These are phyloP conservation scores for Magnaporthiopsis poae DNA, from an alignment of 2,329 filamentous ascomycete genomes.

Conservation along the genomic window DNA sequence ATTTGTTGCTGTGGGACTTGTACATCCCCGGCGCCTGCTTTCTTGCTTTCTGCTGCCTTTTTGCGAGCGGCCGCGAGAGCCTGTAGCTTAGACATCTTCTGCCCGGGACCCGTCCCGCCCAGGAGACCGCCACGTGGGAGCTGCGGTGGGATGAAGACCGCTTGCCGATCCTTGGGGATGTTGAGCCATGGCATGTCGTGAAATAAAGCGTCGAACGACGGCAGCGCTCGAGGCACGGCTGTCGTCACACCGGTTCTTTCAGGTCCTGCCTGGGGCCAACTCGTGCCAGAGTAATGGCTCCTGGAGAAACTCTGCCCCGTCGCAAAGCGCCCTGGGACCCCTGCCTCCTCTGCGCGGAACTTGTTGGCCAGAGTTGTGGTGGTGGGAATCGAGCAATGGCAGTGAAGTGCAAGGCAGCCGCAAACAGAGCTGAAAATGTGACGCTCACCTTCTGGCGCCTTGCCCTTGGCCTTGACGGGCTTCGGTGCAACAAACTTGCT, in stretches of 20 bases:
- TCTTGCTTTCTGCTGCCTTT: conserved; percentile 58
- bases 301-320: neutral
- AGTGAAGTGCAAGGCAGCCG: neutral
- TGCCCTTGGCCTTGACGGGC: conserved; percentile 15
- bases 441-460: conserved; percentile 16
- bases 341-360: neutral
- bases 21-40: conserved; percentile 16
- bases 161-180: conserved; percentile 54
- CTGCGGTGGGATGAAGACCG: conserved; percentile 50
- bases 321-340: neutral
- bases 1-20: conserved; percentile 11
- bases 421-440: conserved; percentile 8
- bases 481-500: conserved; percentile 49
- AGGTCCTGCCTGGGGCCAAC: neutral
- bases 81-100: conserved; percentile 81
- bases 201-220: conserved; percentile 54
- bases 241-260: neutral
- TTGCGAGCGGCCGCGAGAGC: conserved; percentile 77
- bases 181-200: conserved; percentile 76
- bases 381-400: neutral
- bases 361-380: neutral
- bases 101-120: conserved; percentile 58
- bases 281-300: neutral
- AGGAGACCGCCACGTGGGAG: conserved; percentile 58
- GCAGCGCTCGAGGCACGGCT: neutral